phyloP scores from a whole-genome alignment of 1,139 yeast genomes.

The Debaryomycetaceae sp. region DNA sequence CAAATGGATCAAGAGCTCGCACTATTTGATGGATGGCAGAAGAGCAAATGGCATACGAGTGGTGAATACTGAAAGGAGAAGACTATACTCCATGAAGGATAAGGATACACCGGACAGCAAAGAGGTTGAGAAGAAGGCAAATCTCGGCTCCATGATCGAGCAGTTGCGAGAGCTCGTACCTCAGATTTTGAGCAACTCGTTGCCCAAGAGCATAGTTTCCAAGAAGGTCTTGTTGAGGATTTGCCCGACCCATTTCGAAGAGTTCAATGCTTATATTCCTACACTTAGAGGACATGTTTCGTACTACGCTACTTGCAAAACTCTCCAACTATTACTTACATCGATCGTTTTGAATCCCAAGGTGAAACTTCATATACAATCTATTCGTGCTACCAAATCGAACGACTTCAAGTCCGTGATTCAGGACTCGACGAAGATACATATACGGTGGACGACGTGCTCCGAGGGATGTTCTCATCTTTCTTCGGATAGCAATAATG shows the following conservation, averaged over 20 bases:
- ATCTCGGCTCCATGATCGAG: conserved; percentile 59
- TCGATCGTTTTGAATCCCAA: conserved; percentile 52
- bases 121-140: conserved; percentile 39
- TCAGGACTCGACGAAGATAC: conserved; percentile 48
- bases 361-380: conserved; percentile 49
- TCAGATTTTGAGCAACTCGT: conserved; percentile 43
- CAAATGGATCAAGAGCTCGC: background rate
- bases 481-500: conserved; percentile 11
- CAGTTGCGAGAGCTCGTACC: conserved; percentile 56
- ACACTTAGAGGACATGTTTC: conserved; percentile 57
- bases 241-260: conserved; percentile 56
- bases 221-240: conserved; percentile 55
- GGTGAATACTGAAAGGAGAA: background rate
- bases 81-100: background rate
- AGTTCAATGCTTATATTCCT: conserved; percentile 53
- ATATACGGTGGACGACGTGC: conserved; percentile 64
- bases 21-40: background rate
- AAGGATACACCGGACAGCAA: conserved; percentile 1
- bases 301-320: conserved; percentile 52
- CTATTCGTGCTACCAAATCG: conserved; percentile 25
- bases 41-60: background rate
- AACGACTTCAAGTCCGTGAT: conserved; percentile 30
- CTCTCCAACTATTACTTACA: conserved; percentile 52
- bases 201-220: conserved; percentile 51
- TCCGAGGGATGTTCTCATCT: conserved; percentile 49